Conservation (phyloP, 352 stramenopile genomes). For the Phytopythium mirpurense region DNA sequence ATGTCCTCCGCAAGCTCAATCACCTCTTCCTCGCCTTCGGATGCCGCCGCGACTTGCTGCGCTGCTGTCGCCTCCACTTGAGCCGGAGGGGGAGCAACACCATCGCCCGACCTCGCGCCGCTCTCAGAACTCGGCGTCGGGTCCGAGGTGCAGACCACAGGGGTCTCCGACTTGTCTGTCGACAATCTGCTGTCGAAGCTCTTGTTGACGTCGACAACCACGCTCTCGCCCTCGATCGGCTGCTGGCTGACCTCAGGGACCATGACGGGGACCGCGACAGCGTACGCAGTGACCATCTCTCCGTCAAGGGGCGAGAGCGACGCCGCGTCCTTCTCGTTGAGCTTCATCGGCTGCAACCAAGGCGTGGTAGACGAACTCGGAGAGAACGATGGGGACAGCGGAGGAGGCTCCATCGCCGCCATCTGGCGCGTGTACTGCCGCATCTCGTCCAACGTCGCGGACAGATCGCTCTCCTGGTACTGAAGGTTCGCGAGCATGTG, state of each 20-base stretch:
- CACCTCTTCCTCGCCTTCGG: neutral
- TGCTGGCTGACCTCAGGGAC: neutral
- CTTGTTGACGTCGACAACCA: neutral
- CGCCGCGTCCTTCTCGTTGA: neutral
- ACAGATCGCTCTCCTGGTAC: neutral
- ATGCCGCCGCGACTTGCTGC: neutral
- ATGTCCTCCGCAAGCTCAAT: conserved; percentile 10
- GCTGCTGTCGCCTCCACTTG: neutral
- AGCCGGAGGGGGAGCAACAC: neutral
- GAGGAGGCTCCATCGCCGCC: neutral
- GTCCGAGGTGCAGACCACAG: neutral
- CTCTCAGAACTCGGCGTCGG: neutral
- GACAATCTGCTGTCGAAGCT: neutral
- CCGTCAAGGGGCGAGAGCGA: neutral
- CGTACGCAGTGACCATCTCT: neutral
- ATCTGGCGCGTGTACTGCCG: conserved; percentile 2
- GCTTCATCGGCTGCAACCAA: neutral
- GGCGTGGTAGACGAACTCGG: neutral
- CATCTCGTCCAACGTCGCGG: conserved; percentile 1
- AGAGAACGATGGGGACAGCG: neutral
- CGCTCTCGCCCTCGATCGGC: neutral
- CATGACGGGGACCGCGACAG: neutral
- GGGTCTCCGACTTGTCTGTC: neutral
- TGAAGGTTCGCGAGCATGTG: neutral
- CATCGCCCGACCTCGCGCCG: neutral